These are phyloP conservation scores for Glaciozyma antarctica DNA, from an alignment of 768 basidiomycete species.

Conservation along the genomic window DNA sequence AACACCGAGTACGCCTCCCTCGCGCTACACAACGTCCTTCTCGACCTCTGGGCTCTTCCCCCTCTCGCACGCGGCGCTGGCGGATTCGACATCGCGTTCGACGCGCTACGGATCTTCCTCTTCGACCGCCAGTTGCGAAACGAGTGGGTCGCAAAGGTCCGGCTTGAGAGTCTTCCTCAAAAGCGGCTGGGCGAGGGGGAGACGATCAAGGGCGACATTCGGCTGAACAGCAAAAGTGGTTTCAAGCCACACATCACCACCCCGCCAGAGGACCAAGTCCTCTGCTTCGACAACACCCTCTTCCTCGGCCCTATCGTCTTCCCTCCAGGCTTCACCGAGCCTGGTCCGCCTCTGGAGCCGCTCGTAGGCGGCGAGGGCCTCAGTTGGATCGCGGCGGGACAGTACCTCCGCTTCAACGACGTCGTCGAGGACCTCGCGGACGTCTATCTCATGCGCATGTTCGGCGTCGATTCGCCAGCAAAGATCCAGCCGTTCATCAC, in stretches of 20 bases:
- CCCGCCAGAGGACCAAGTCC: slow-evolving; percentile 21
- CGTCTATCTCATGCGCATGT: slow-evolving; percentile 14
- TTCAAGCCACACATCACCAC: slow-evolving; percentile 1
- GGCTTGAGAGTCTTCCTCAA: slow-evolving; percentile 23
- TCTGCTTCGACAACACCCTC: slow-evolving; percentile 31
- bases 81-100: slow-evolving; percentile 24
- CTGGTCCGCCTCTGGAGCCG: slow-evolving; percentile 6
- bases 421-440: slow-evolving; percentile 11
- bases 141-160: slow-evolving; percentile 9
- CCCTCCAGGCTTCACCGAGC: slow-evolving; percentile 5
- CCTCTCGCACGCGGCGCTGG: slow-evolving; percentile 13
- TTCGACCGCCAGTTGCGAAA: not conserved
- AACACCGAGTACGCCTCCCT: slow-evolving; percentile 18
- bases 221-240: slow-evolving; percentile 24
- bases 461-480: not conserved
- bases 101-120: slow-evolving; percentile 24
- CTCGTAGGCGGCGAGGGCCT: slow-evolving; percentile 13
- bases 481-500: slow-evolving; percentile 28
- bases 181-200: not conserved
- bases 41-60: slow-evolving; percentile 27
- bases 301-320: slow-evolving; percentile 30
- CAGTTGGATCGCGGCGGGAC: slow-evolving; percentile 19
- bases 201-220: not conserved
- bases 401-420: slow-evolving; percentile 22
- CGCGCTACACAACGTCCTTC: slow-evolving; percentile 24